Percentiles rank a stretch among this genome's conserved stretches.
Conservation (phyloP, 2,329 filamentous ascomycete genomes). For the Torrubiellomyces zombiae region DNA sequence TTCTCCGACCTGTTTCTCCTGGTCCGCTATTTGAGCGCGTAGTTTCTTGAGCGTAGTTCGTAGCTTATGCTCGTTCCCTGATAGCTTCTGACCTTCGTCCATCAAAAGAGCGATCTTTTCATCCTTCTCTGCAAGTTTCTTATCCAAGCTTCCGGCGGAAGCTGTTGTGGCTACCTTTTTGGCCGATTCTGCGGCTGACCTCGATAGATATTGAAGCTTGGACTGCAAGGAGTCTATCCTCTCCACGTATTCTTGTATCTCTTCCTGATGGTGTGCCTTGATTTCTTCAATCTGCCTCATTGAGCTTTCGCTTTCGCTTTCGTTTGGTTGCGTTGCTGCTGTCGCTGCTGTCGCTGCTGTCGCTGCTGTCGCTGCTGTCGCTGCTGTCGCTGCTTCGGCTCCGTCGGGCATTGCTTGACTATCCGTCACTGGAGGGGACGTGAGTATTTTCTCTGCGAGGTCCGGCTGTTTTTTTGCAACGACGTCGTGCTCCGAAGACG, state of each 20-base stretch:
- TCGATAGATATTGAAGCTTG: constrained; percentile 77
- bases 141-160: constrained; percentile 49
- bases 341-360: background rate
- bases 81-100: constrained; percentile 81
- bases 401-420: too few species aligned
- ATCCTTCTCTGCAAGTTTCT: constrained; percentile 76
- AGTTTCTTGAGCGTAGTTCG: constrained; percentile 71
- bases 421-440: too few species aligned
- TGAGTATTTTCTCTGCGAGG: too few species aligned
- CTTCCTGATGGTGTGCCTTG: constrained; percentile 46
- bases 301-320: constrained; percentile 2
- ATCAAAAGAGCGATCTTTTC: constrained; percentile 78
- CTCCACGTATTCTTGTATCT: constrained; percentile 70
- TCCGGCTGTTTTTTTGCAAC: too few species aligned
- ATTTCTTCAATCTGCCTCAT: constrained; percentile 10
- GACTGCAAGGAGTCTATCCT: constrained; percentile 82
- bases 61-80: constrained; percentile 72
- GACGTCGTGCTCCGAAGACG: too few species aligned
- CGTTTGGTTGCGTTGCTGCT: constrained; percentile 1
- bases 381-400: too few species aligned
- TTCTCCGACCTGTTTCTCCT: constrained; percentile 47
- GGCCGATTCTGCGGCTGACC: constrained; percentile 61
- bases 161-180: constrained; percentile 49
- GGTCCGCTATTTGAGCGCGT: constrained; percentile 45
- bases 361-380: background rate